Base-by-base conservation (phyloP, 169 alveolate species). In the Perkinsus chesapeaki region DNA sequence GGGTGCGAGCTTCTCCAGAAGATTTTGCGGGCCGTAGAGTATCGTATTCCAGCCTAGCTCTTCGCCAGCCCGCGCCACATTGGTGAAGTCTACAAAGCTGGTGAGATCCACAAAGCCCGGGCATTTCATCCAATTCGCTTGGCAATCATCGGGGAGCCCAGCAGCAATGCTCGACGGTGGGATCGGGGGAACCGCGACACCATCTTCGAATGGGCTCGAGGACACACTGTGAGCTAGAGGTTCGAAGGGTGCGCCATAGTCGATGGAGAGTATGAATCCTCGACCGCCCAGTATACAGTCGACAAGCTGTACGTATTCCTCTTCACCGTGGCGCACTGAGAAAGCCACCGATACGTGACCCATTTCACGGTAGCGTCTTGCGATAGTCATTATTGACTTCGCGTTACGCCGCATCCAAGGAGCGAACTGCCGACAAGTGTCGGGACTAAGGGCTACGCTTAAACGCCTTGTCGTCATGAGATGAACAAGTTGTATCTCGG, bases 301-400 rank as follows among this genome's bases (percentile, higher is more conserved):
- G 37, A 47, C 39, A 10, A 91, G 92, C 48, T 91, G 37, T 19
- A 91, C 10, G 39, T 38, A 91, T 60, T 91, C 92, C 92, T 91
- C 92, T 31, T 91, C 92, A 10, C 92, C 92, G 38, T 39, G 92
- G 1, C 92, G 92, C 92, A 91, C 39, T 43, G 60, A 43, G 60
- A 43, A 43, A 43, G 60, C 60, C 23, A 43, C 60, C 16, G 60
- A 43, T 16, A 43, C 60, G 16, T 43, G 60, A 16, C 60, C 60
- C 60, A 43, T 43, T 43, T 43, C 23, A 16, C 60, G 60, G 16
- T 43, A 43, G 23, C 60, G 60, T 9, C 23, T 43, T 9, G 60
- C 60, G 60, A 43, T 43, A 16, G 5, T 43, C 60, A 43, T 43
- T 5, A 43, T 43, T 16, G 60, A 43, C 60, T 43, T 43, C 60